Conservation (phyloP, 345 rosid species). For the Leavenworthia alabamica region DNA sequence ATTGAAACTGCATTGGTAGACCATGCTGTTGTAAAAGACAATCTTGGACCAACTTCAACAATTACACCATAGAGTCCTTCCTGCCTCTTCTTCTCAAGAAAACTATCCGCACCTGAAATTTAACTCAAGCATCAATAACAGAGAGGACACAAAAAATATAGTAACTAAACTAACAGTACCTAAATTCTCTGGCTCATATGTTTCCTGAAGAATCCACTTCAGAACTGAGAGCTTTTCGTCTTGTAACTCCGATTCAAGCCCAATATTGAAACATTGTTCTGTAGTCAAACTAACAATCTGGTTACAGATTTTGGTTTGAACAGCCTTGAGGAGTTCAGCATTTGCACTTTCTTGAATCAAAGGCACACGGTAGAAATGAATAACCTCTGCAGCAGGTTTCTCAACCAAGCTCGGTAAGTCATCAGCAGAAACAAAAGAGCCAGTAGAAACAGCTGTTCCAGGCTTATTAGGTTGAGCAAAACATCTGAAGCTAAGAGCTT, state of each 20-base stretch:
- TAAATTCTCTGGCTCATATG: conserved; percentile 84
- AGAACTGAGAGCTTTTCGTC: conserved; percentile 50
- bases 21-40: conserved; percentile 95
- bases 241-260: conserved; percentile 41
- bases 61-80: conserved; percentile 52
- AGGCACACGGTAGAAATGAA: conserved; percentile 72
- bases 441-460: conserved; percentile 41
- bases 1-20: conserved; percentile 87
- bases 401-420: conserved; percentile 43
- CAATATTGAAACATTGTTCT: conserved; percentile 81
- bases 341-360: conserved; percentile 70
- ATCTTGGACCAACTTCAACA: conserved; percentile 79
- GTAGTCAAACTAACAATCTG: conserved; percentile 70
- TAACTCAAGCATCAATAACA: not conserved
- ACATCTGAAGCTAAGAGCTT: conserved; percentile 44
- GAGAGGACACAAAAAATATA: not conserved
- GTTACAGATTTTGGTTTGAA: conserved; percentile 57
- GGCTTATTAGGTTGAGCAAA: conserved; percentile 41
- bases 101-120: conserved; percentile 57
- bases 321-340: conserved; percentile 50
- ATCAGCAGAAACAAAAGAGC: conserved; percentile 34
- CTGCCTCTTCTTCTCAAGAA: conserved; percentile 67
- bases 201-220: conserved; percentile 84
- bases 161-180: conserved; percentile 18
- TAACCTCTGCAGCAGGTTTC: conserved; percentile 50